A percentile compares a stretch with the other conserved stretches of the same genome.
Conservation (phyloP, 176 grass and related monocot genomes). For the Oryza glaberrima region DNA sequence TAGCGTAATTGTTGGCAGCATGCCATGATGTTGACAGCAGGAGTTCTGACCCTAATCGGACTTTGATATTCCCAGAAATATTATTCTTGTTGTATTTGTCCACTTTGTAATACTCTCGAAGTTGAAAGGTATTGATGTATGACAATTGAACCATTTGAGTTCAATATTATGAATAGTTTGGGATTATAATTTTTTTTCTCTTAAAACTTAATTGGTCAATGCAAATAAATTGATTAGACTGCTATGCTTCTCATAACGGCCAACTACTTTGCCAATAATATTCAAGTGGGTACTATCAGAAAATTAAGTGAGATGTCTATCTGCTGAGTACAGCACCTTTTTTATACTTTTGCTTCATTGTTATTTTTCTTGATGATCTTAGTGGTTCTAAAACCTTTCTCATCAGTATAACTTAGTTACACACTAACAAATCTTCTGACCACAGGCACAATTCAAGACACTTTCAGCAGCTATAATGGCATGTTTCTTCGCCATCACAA, state of each 20-base stretch:
- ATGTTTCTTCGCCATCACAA: conserved; percentile 84
- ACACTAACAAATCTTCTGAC: neutral
- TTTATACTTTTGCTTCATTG: neutral
- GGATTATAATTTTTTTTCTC: neutral
- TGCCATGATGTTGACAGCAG: neutral
- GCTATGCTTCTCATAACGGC: neutral
- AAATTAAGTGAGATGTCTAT: neutral
- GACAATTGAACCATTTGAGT: neutral
- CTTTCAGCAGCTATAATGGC: conserved; percentile 62
- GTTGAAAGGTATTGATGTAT: neutral
- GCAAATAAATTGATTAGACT: neutral
- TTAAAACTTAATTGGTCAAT: neutral
- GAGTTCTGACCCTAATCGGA: neutral
- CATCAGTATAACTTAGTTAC: conserved; percentile 1
- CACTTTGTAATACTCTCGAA: neutral
- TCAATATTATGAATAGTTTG: neutral
- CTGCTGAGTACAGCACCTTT: neutral
- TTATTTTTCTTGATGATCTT: neutral
- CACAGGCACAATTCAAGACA: conserved; percentile 76
- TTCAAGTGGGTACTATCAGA: neutral
- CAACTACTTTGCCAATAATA: neutral
- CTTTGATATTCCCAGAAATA: conserved; percentile 18
- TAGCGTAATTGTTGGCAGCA: neutral
- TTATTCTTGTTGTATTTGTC: neutral
- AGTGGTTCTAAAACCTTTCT: neutral